These are phyloP conservation scores for Colletotrichum gloeosporioides DNA, from an alignment of 2,329 filamentous ascomycete genomes.

Conservation along the genomic window DNA sequence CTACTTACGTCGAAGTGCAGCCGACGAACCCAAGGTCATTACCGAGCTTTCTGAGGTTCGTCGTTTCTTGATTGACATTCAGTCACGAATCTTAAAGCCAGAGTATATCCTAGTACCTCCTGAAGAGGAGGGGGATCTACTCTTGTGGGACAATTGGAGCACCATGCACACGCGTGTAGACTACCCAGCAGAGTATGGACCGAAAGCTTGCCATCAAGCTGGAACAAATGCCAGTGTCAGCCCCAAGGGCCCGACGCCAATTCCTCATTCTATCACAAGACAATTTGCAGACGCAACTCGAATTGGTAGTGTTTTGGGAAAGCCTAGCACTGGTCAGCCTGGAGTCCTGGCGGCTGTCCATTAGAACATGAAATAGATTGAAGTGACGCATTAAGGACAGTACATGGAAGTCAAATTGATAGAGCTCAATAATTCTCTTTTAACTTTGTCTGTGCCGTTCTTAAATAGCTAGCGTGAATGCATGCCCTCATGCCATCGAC, in stretches of 20 bases:
- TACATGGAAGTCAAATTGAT: background rate
- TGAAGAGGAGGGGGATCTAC: constrained; percentile 47
- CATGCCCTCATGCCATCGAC: background rate
- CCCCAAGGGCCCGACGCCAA: background rate
- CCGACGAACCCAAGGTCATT: constrained; percentile 38
- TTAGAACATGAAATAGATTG: background rate
- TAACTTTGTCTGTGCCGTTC: background rate
- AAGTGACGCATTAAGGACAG: background rate
- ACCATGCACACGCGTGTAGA: constrained; percentile 49
- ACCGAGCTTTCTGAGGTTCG: constrained; percentile 44
- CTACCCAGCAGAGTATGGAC: constrained; percentile 32
- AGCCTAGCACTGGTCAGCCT: background rate
- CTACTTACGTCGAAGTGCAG: constrained; percentile 37
- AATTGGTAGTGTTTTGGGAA: background rate
- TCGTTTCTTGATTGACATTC: constrained; percentile 37
- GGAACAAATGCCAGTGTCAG: background rate
- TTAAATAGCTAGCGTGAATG: background rate
- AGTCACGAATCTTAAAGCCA: constrained; percentile 43
- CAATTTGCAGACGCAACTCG: background rate
- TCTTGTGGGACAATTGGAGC: constrained; percentile 48
- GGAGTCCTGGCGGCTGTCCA: background rate
- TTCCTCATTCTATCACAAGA: background rate
- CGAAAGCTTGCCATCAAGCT: constrained; percentile 1
- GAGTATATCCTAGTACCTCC: constrained; percentile 46
- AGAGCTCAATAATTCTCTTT: background rate